These are phyloP conservation scores for Solanum hybrid DNA, from an alignment of 305 asterid species.

Conservation along the genomic window DNA sequence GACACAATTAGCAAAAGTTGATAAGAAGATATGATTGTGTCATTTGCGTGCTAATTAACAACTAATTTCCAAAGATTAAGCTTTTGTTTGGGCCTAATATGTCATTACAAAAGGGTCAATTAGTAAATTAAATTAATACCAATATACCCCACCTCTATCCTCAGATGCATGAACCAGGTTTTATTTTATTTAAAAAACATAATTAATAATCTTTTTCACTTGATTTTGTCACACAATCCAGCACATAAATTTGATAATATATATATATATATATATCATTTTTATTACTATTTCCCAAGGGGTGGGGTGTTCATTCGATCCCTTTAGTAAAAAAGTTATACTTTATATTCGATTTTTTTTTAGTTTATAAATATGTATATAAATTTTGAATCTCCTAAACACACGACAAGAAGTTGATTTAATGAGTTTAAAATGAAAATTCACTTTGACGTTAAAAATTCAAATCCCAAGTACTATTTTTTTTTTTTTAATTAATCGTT, in stretches of 20 bases:
- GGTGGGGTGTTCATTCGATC: neutral
- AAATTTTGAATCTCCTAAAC: neutral
- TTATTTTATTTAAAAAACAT: neutral
- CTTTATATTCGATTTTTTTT: too few species aligned
- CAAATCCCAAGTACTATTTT: neutral
- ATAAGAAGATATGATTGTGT: neutral
- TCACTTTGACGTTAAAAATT: neutral
- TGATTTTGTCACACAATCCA: neutral
- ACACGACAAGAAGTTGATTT: neutral
- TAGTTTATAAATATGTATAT: neutral
- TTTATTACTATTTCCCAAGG: too few species aligned
- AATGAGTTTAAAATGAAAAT: too few species aligned
- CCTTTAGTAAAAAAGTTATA: too few species aligned
- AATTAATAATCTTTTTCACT: neutral
- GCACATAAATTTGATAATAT: slow-evolving; percentile 2
- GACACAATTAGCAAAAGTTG: neutral
- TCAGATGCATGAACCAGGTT: slow-evolving; percentile 18
- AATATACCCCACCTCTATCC: neutral
- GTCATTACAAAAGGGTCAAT: neutral
- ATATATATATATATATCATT: too few species aligned
- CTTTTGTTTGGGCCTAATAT: neutral
- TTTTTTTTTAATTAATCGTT: neutral
- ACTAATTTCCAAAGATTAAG: neutral
- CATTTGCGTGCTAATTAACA: slow-evolving; percentile 1
- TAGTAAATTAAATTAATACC: neutral